These are phyloP conservation scores for Trypanosoma scelopori DNA, from an alignment of 208 protist genomes.

Conservation along the genomic window DNA sequence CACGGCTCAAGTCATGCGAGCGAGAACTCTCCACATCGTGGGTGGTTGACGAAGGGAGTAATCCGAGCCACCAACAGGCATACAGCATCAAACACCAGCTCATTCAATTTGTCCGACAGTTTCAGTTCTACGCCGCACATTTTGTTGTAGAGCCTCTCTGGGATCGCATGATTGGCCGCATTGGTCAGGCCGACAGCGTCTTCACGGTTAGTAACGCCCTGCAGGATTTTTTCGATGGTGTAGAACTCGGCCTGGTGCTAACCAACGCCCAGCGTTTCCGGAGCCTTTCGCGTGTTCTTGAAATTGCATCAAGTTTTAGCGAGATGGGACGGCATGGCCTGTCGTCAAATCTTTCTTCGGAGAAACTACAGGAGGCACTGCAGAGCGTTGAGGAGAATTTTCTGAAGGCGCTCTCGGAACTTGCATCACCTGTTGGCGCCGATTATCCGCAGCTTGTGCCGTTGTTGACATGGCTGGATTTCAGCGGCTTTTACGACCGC, in stretches of 20 bases:
- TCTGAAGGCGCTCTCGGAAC: constrained; percentile 67
- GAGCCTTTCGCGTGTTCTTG: constrained; percentile 67
- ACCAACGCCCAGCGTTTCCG: constrained; percentile 70
- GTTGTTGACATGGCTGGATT: constrained; percentile 86
- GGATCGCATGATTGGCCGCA: constrained; percentile 59
- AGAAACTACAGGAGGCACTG: constrained; percentile 35
- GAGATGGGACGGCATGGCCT: constrained; percentile 56
- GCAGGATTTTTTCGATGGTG: constrained; percentile 71
- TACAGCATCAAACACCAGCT: constrained; percentile 87
- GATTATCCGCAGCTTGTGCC: constrained; percentile 86
- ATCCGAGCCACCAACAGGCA: constrained; percentile 51
- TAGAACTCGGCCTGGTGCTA: constrained; percentile 70
- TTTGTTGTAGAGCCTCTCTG: constrained; percentile 87
- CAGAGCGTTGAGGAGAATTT: constrained; percentile 64
- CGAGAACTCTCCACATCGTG: constrained; percentile 61
- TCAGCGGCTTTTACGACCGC: constrained; percentile 80
- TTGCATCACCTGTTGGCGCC: constrained; percentile 69
- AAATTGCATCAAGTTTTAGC: constrained; percentile 73
- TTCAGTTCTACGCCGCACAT: constrained; percentile 87
- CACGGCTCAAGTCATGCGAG: constrained; percentile 83
- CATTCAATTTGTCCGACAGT: constrained; percentile 85
- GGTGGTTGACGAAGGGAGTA: constrained; percentile 22
- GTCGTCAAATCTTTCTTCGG: constrained; percentile 50
- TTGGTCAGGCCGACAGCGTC: constrained; percentile 68
- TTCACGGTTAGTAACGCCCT: constrained; percentile 70